A percentile compares a stretch with the other conserved stretches of the same genome.
Conservation (phyloP, 805 yeast genomes). For the Yamadazyma philogaea region DNA sequence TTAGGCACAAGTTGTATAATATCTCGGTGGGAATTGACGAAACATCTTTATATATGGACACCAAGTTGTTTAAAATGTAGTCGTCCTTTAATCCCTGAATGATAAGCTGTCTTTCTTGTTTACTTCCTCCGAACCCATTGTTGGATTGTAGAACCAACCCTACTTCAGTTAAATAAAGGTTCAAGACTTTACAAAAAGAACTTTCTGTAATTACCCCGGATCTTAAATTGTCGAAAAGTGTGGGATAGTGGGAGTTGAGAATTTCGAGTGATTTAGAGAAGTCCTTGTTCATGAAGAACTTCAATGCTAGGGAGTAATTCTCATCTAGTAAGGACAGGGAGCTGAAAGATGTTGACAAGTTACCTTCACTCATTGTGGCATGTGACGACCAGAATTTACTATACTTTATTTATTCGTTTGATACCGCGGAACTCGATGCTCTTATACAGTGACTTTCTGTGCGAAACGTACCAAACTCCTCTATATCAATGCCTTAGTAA, state of each 20-base stretch:
- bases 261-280: constrained; percentile 31
- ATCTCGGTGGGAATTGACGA: constrained; percentile 30
- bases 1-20: constrained; percentile 29
- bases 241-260: constrained; percentile 21
- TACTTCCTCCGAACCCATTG: constrained; percentile 9
- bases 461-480: too few species aligned
- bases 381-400: not conserved
- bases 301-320: constrained; percentile 33
- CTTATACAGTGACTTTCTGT: not conserved
- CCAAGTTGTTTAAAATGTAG: constrained; percentile 18
- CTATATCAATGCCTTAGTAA: not conserved
- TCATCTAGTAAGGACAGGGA: constrained; percentile 10
- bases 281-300: constrained; percentile 38
- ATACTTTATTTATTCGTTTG: not conserved
- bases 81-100: constrained; percentile 17
- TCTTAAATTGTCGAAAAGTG: constrained; percentile 19
- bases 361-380: constrained; percentile 3
- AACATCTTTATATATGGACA: constrained; percentile 18
- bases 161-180: constrained; percentile 34
- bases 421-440: not conserved
- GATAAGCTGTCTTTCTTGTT: constrained; percentile 14
- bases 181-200: constrained; percentile 32
- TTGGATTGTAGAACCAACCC: constrained; percentile 21
- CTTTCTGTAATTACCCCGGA: constrained; percentile 25
- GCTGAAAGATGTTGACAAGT: constrained; percentile 10